Evolutionary conservation across 148 eudicot species (phyloP).

Genomic region (Rhododendron williamsianum): DNA sequence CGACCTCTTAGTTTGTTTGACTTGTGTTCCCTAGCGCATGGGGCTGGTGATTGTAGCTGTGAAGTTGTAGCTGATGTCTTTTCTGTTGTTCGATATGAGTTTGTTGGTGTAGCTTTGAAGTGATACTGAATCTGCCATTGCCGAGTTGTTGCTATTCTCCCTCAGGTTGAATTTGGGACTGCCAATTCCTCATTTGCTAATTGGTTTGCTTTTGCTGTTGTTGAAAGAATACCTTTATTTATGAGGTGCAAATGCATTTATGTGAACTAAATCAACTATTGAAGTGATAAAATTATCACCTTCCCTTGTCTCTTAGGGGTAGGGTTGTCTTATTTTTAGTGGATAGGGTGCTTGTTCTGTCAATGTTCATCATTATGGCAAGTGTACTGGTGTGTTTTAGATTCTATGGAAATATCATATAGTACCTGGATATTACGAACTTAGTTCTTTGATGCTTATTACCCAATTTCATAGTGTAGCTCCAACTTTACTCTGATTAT

Average conservation of each 20-base stretch:
- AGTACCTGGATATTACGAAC: background rate
- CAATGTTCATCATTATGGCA: background rate
- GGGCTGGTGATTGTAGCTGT: slow-evolving; percentile 33
- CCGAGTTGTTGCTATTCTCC: slow-evolving; percentile 6
- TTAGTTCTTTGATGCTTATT: background rate
- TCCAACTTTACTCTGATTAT: background rate
- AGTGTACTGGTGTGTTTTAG: background rate
- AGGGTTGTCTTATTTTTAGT: background rate
- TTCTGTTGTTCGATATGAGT: slow-evolving; percentile 9
- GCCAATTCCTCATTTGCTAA: no score
- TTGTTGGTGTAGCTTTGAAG: slow-evolving; percentile 12
- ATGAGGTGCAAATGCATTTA: background rate
- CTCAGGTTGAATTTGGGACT: background rate
- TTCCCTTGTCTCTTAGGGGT: background rate
- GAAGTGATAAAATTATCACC: background rate
- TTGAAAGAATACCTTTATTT: background rate
- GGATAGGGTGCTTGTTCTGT: background rate
- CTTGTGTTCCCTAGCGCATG: slow-evolving; percentile 18
- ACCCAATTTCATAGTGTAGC: background rate
- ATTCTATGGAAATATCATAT: background rate
- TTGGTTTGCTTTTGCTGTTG: background rate
- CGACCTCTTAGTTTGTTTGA: slow-evolving; percentile 9
- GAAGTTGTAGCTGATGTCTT: slow-evolving; percentile 31
- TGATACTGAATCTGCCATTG: background rate
- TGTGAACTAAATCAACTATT: background rate